Base-by-base conservation (phyloP, 352 stramenopile species). In the Phytophthora pini region DNA sequence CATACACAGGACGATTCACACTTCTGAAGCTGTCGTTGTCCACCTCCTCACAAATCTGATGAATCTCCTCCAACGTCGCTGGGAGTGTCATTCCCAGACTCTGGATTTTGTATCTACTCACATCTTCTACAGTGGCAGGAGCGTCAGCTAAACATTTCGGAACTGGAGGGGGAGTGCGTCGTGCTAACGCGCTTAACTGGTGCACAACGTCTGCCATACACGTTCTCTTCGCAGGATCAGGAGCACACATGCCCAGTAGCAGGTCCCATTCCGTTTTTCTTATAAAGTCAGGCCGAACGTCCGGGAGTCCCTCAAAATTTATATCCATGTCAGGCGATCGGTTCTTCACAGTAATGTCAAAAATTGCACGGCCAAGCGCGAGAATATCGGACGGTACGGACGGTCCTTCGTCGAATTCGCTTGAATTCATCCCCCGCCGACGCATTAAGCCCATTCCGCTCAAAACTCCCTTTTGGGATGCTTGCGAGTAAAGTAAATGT, bases 81-180 rank as follows among this genome's bases (percentile, higher is more conserved):
- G 56, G 32, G 24, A 63, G 45, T 11, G 52, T 69, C 43, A 63
- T 61, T 11, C 61, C 61, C 36, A 69, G 45, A 5, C 45, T 58
- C 29, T 60, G 48, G 2, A 70, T 65, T 36, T 61, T 27, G 39
- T 61, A 70, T 12, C 11, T 9, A 29, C 26, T 59, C 1, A 60
- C 32, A 47, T 70, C n/a, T 15, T 61, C 34, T 20, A 52, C 6
- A 31, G 24, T 50, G 36, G 15, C 13, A 22, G 40, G 22, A 29
- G 36, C 7, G 15, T 38, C 31, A 11, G 13, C n/a, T 32, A 5
- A 8, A 27, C 2, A 15, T 31, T 43, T 54, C 2, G 13, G 3
- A 38, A 22, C 4, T 12, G 10, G 11, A 34, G 39, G 1, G 17
- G 17, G 17, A 17, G 22, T 43, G 32, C 27, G 24, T 11, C 40